Conservation (phyloP, 306 rosid genomes). For the Hylodesmum podocarpum region DNA sequence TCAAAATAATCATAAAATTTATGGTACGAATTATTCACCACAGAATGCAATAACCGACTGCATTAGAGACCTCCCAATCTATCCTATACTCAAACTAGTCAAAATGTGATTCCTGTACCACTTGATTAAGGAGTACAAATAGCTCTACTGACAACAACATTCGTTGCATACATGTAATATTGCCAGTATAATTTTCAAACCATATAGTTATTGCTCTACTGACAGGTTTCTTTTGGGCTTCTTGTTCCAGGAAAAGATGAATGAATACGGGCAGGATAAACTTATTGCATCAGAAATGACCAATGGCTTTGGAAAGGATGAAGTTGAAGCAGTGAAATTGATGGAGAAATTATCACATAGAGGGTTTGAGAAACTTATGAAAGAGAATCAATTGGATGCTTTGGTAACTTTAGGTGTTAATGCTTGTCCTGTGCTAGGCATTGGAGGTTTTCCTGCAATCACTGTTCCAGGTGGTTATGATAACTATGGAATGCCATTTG, state of each 20-base stretch:
- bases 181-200: too few relatives aligned
- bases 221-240: not conserved
- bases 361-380: conserved; percentile 55
- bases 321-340: conserved; percentile 28
- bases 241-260: conserved; percentile 44
- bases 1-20: too few relatives aligned
- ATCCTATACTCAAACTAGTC: too few relatives aligned
- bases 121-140: too few relatives aligned
- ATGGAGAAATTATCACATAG: conserved; percentile 35
- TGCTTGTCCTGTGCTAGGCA: conserved; percentile 29
- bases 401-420: conserved; percentile 37
- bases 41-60: too few relatives aligned
- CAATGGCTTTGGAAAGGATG: conserved; percentile 42
- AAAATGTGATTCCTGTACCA: too few relatives aligned
- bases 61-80: too few relatives aligned
- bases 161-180: too few relatives aligned
- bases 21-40: too few relatives aligned
- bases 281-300: conserved; percentile 48
- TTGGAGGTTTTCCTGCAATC: conserved; percentile 58
- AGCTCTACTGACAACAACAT: too few relatives aligned
- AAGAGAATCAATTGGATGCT: conserved; percentile 47
- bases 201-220: too few relatives aligned
- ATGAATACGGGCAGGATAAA: conserved; percentile 54
- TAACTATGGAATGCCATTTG: conserved; percentile 24
- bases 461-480: conserved; percentile 53